Conservation (phyloP, 345 rosid genomes). For the Angophora floribunda region DNA sequence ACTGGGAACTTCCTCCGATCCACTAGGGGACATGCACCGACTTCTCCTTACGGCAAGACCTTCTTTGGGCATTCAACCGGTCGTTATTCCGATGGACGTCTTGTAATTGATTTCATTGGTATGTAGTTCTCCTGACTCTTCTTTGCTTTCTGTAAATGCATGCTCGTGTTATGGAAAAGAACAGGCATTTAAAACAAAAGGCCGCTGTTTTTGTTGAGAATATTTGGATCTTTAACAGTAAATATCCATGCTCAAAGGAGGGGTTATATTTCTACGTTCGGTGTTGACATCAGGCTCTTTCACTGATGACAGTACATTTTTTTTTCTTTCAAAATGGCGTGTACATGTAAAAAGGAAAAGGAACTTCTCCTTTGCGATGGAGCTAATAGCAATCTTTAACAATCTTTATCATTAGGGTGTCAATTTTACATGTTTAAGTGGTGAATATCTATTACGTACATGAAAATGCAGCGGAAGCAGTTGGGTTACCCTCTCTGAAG, state of each 20-base stretch:
- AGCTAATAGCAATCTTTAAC: neutral
- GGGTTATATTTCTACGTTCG: neutral
- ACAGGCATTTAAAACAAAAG: neutral
- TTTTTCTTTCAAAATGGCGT: neutral
- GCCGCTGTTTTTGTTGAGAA: neutral
- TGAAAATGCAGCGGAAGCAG: conserved; percentile 45
- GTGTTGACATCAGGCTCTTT: neutral
- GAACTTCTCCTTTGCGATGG: too few species aligned
- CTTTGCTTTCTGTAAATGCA: neutral
- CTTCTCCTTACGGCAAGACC: conserved; percentile 54
- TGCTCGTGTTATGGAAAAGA: neutral
- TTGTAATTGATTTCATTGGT: conserved; percentile 69
- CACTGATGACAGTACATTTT: neutral
- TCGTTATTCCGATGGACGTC: conserved; percentile 67
- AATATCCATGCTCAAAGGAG: neutral
- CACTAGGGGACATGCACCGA: conserved; percentile 45
- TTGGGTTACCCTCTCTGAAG: conserved; percentile 29
- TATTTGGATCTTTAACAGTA: neutral
- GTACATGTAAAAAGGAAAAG: neutral
- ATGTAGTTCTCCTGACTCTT: neutral
- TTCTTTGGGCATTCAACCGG: conserved; percentile 53
- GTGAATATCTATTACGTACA: neutral
- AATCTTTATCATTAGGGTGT: neutral
- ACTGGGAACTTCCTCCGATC: conserved; percentile 60
- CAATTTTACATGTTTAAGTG: neutral